These are phyloP conservation scores for Aspergillus baeticus DNA, from an alignment of 495 filamentous ascomycete genomes.

Conservation along the genomic window DNA sequence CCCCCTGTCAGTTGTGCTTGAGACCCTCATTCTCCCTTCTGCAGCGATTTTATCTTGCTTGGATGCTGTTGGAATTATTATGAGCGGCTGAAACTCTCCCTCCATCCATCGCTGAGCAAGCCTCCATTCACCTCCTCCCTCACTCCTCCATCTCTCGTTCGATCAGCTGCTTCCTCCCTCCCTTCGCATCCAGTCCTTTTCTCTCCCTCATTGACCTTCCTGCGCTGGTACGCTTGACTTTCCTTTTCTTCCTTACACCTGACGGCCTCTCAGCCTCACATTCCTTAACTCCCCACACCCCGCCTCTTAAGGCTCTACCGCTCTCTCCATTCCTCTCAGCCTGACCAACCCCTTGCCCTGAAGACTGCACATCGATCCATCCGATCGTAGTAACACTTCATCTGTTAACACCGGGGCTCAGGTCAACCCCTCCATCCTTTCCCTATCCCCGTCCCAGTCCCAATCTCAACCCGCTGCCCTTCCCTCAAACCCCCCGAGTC, in stretches of 20 bases:
- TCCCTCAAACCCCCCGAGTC: slow-evolving; percentile 4
- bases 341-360: slow-evolving; percentile 17
- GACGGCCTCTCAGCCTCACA: slow-evolving; percentile 12
- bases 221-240: slow-evolving; percentile 22
- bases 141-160: slow-evolving; percentile 3
- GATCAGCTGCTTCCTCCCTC: slow-evolving; percentile 8
- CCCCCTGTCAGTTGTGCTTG: neutral
- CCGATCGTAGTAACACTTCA: slow-evolving; percentile 17
- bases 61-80: slow-evolving; percentile 8
- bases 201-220: slow-evolving; percentile 1
- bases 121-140: slow-evolving; percentile 1
- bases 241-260: slow-evolving; percentile 10
- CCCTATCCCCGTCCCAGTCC: slow-evolving; percentile 7
- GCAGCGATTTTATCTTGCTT: slow-evolving; percentile 2
- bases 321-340: slow-evolving; percentile 16
- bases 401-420: slow-evolving; percentile 15
- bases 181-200: neutral
- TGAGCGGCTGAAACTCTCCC: slow-evolving; percentile 12
- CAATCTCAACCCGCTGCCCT: slow-evolving; percentile 4
- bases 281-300: slow-evolving; percentile 16
- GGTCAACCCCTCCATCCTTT: slow-evolving; percentile 4
- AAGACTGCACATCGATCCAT: slow-evolving; percentile 17
- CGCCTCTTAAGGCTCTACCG: slow-evolving; percentile 10
- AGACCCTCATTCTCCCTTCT: neutral
- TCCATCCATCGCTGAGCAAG: slow-evolving; percentile 4